A percentile compares a stretch with the other conserved stretches of the same genome.
Conservation (phyloP, 1,139 yeast species). For the Blastobotrys illinoisensis region DNA sequence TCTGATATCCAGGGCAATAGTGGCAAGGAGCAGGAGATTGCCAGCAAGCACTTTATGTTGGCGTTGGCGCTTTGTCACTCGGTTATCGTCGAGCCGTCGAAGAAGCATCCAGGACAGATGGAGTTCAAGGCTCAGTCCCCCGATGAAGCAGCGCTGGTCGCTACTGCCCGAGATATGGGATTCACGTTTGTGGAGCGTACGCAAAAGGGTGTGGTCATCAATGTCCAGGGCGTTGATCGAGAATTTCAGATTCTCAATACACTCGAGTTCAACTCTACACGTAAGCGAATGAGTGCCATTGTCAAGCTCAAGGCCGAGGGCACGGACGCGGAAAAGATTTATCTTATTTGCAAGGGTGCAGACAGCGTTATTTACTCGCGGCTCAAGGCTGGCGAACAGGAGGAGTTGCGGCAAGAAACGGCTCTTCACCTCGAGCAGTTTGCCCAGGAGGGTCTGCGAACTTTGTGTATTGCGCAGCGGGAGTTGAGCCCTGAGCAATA, state of each 20-base stretch:
- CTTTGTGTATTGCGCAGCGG: constrained; percentile 83
- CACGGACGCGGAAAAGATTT: constrained; percentile 43
- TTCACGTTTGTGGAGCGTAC: constrained; percentile 73
- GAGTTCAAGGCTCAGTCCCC: constrained; percentile 94
- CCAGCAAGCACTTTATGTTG: constrained; percentile 74
- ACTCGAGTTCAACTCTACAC: constrained; percentile 81
- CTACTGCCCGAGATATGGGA: constrained; percentile 91
- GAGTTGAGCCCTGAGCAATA: constrained; percentile 61
- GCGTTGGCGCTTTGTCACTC: constrained; percentile 90
- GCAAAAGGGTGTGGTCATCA: constrained; percentile 61
- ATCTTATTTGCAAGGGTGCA: constrained; percentile 86
- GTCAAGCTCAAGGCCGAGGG: constrained; percentile 56
- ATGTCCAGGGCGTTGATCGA: constrained; percentile 65
- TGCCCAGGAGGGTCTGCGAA: constrained; percentile 93
- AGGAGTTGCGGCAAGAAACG: constrained; percentile 51
- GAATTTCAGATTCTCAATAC: constrained; percentile 73
- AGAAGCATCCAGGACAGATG: constrained; percentile 50
- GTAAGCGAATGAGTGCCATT: constrained; percentile 96
- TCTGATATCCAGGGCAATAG: constrained; percentile 46
- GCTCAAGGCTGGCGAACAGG: constrained; percentile 23
- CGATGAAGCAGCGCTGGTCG: constrained; percentile 93
- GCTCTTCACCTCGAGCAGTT: constrained; percentile 80
- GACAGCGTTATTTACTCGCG: constrained; percentile 85
- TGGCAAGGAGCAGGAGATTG: constrained; percentile 54
- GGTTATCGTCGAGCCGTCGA: constrained; percentile 70